Evolutionary conservation across 2,329 filamentous ascomycete species (phyloP), one percentile per base, ranked within the genome.

Genomic region (Phialocephala sp.): DNA sequence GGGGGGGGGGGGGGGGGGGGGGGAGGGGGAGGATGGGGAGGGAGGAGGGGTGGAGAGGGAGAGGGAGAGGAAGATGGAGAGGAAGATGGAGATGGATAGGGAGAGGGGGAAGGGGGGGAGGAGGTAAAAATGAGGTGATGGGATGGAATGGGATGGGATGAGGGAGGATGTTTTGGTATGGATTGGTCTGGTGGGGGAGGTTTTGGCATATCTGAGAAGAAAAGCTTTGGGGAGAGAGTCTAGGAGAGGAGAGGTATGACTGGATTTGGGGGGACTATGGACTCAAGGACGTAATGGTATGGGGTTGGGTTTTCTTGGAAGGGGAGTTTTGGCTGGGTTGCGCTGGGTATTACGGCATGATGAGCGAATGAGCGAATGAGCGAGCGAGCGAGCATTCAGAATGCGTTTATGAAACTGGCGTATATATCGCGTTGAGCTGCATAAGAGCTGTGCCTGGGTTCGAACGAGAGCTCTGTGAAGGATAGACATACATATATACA

Each of bases 21-120:
- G 73, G 69, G 63, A 64, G 24, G 68, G 47, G n/a, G 60, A 60
- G 60, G 60, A 60, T 32, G 39, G 36, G n/a, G 55, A 2, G 39
- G 43, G 9, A 47, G 5, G 8, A n/a, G 20, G 35, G 22, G 18
- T 14, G 27, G 47, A 45, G 22, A 20, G 37, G 9, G 24, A 47
- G 45, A 15, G 47, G 22, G 37, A 1, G 27, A 36, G 36, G 41
- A 24, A 36, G 12, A 41, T 4, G n/a, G 41, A 52, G 45, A 24
- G 32, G 41, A 0, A 52, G 24, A 27, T 5, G n/a, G 22, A n/a
- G 22, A 18, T 14, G 27, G 47, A 45, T 18, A 20, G 37, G 9
- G 24, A 47, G 45, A 15, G 47, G 22, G 37, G 36, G 41, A 24
- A 36, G 12, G 32, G 5, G n/a, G 41, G 52, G 45, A 24, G 32